Percentiles rank a stretch among this genome's conserved stretches.
phyloP scores from a whole-genome alignment of 768 basidiomycete species.

The Guyanaporus albipodus region DNA sequence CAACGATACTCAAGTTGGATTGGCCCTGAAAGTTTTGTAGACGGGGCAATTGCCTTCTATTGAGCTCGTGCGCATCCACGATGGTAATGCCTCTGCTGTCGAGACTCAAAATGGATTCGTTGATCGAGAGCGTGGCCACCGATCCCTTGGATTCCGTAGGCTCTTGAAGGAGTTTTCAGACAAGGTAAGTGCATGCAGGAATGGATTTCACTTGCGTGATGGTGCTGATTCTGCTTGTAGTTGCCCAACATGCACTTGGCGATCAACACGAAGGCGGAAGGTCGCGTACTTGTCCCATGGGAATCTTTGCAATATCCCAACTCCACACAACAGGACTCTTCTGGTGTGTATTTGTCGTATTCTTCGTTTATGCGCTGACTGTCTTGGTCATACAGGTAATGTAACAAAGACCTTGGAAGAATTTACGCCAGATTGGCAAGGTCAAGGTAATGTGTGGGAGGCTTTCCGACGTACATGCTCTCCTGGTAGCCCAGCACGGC shows the following conservation, averaged over 20 bases:
- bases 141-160: constrained; percentile 70
- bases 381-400: not conserved
- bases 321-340: constrained; percentile 44
- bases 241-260: constrained; percentile 95
- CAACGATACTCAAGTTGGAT: not conserved
- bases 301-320: constrained; percentile 75
- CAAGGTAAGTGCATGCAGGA: constrained; percentile 42
- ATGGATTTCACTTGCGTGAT: not conserved
- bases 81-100: constrained; percentile 57
- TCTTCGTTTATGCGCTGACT: not conserved
- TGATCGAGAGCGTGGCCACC: constrained; percentile 67
- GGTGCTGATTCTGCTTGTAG: constrained; percentile 31
- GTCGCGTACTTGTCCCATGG: constrained; percentile 91
- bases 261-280: constrained; percentile 91
- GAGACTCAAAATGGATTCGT: constrained; percentile 52
- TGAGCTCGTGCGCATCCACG: constrained; percentile 75
- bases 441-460: constrained; percentile 88
- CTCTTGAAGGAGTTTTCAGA: constrained; percentile 72
- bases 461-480: constrained; percentile 89
- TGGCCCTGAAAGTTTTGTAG: constrained; percentile 33
- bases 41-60: constrained; percentile 79
- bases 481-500: constrained; percentile 73
- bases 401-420: not conserved
- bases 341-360: constrained; percentile 21
- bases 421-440: constrained; percentile 69